Evolutionary conservation across 495 filamentous ascomycete species (phyloP), one percentile per base, ranked within the genome.

Genomic region (Hyaloscypha bicolor): DNA sequence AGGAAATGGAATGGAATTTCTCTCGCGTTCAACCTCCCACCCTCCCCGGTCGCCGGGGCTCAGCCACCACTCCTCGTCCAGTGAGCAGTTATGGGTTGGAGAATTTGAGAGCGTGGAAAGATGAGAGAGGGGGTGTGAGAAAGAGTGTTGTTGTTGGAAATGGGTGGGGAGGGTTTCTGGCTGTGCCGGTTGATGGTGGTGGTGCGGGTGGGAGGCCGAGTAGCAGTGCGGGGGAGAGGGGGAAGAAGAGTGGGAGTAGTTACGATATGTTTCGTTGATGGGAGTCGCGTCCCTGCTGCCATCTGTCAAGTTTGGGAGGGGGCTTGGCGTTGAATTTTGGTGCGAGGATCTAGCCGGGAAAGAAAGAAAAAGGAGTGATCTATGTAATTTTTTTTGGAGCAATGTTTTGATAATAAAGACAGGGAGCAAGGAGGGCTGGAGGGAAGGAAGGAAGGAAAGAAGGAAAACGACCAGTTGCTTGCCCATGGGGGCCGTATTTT

Each of bases 1-100:
- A 93, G 67, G 92, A 93, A 71, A 80, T 92, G 25, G 92, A 94
- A 69, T 97, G 93, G 93, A 90, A 91, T 68, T 90, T 93, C 74
- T 79, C 80, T 30, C 74, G 74, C 32, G 79, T 85, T 29, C 68
- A 77, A 68, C 76, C 79, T 11, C 71, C 69, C 0, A 69, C 62
- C 16, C 69, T 63, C 6, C 61, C 53, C 0, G 65, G 63, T 22
- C 61, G 66, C 33, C 64, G 76, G 19, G 74, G 70, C 5, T 60
- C 65, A 52, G 68, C 61, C 25, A 72, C 63, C 11, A 63, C 73
- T 14, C 60, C 64, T 16, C 76, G 82, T 31, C 83, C 81, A 21
- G 67, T 84, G 25, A 83, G 82, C 64, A 80, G 75, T 66, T 88
- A 86, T 68, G 84, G 84, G 19, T 73, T 85, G 65, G 51, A 59